A percentile compares a stretch with the other conserved stretches of the same genome.
phyloP scores from a whole-genome alignment of 2,329 filamentous ascomycete genomes.

The Talaromyces sp. region DNA sequence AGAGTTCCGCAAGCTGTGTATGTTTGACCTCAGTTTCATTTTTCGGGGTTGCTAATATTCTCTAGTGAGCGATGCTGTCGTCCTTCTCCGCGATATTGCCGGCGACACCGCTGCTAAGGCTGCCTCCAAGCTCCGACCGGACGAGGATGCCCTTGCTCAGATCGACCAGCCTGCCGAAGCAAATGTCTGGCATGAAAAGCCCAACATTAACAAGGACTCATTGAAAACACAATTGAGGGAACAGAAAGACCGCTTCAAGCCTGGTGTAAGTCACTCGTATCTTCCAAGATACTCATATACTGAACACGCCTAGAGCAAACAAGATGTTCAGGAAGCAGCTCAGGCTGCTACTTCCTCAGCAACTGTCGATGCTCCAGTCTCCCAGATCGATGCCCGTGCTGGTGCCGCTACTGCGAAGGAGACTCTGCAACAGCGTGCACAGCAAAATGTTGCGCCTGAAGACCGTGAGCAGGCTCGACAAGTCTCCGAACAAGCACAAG shows the following conservation, averaged over 20 bases:
- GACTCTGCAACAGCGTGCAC: constrained; percentile 52
- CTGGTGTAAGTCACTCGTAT: constrained; percentile 41
- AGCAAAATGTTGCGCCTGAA: constrained; percentile 10
- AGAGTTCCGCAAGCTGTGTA: constrained; percentile 86
- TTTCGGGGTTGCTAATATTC: background rate
- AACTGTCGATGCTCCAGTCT: constrained; percentile 47
- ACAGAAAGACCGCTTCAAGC: constrained; percentile 55
- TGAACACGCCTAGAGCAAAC: constrained; percentile 25
- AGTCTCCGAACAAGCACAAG: constrained; percentile 58
- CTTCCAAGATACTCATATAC: constrained; percentile 18
- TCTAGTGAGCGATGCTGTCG: constrained; percentile 70
- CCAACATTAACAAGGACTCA: constrained; percentile 67
- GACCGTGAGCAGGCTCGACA: constrained; percentile 49
- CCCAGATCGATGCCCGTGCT: constrained; percentile 52
- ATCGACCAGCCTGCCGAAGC: constrained; percentile 83
- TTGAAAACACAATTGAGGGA: constrained; percentile 66
- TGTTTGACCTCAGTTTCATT: constrained; percentile 38
- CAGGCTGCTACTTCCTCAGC: constrained; percentile 53
- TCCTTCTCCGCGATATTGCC: constrained; percentile 84
- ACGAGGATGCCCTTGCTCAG: constrained; percentile 69
- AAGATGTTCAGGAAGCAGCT: constrained; percentile 56
- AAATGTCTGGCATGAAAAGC: constrained; percentile 89
- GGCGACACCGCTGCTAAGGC: constrained; percentile 82
- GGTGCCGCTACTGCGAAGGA: constrained; percentile 35
- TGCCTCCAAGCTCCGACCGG: constrained; percentile 71